These are phyloP conservation scores for Sporothrix sp. DNA, from an alignment of 2,329 filamentous ascomycete species.

Conservation along the genomic window DNA sequence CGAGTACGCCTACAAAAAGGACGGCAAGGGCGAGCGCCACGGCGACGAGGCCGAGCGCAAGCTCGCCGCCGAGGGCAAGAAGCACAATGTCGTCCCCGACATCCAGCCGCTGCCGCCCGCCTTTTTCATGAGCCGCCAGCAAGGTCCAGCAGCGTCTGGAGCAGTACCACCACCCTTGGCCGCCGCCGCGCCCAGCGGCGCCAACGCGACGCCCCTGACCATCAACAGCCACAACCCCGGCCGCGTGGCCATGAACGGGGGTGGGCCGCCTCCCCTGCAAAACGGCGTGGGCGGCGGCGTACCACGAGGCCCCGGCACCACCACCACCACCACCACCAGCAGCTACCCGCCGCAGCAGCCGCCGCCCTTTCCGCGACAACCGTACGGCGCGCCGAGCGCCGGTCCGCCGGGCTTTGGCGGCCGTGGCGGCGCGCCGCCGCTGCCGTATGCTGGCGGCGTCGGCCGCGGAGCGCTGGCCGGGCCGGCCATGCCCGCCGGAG, in stretches of 20 bases:
- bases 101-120: conserved; percentile 65
- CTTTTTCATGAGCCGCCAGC: conserved; percentile 44
- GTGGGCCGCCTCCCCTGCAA: too few relatives aligned
- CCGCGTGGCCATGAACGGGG: not conserved
- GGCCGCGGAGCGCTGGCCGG: conserved; percentile 20
- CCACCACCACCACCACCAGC: not conserved
- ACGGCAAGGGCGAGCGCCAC: conserved; percentile 92
- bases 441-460: not conserved
- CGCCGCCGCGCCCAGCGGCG: conserved; percentile 12
- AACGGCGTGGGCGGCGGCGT: not conserved
- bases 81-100: conserved; percentile 82
- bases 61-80: conserved; percentile 84
- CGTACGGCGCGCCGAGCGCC: conserved; percentile 17
- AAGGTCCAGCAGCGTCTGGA: not conserved
- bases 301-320: not conserved
- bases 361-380: conserved; percentile 14
- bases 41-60: conserved; percentile 89
- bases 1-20: conserved; percentile 98
- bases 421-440: not conserved
- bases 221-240: conserved; percentile 12
- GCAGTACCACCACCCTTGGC: too few relatives aligned
- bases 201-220: conserved; percentile 5
- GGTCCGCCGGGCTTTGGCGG: conserved; percentile 25
- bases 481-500: too few relatives aligned
- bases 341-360: not conserved